Base-by-base conservation (phyloP, 805 yeast species). In the Yarrowia sp. region DNA sequence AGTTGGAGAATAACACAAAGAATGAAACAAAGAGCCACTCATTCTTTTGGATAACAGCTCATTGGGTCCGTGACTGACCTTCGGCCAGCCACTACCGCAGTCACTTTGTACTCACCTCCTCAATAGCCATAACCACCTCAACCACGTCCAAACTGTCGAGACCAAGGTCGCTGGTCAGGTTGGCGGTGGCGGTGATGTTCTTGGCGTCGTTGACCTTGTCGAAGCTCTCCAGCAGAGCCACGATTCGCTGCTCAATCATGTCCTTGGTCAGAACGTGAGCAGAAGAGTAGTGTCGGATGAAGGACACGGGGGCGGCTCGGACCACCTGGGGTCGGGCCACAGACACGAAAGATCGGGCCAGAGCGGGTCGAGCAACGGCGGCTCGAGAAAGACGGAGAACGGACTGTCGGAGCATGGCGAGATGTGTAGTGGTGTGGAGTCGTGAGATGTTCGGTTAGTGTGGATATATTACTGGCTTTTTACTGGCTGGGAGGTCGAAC, bases 91-190 rank as follows among this genome's bases (percentile, higher is more conserved):
- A 20, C 30, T 44, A 43, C 46, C 19, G n/a, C n/a, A n/a, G n/a
- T n/a, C n/a, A n/a, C n/a, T n/a, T n/a, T n/a, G 8, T 55, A 72
- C 88, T 88, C 78, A 88, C 93, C 83, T 93, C 97, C 83, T 94
- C 99, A 75, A 94, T 88, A 68, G 97, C 97, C 79, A 95, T 97
- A 74, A 95, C 85, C 68, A 95, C 93, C 82, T 94, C 99, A 70
- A 94, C 97, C 71, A 95, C 90, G 76, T 94, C 99, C 72, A 94
- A 84, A 10, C 97, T 91, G 79, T 94, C 99, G 76, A 91, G 85
- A n/a, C 93, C 94, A 73, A 91, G 84, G 75, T 91, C 96, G 66
- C 75, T 75, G 61, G 79, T 74, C 71, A 82, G 77, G 42, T 78
- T 73, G 46, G 83, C 77, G 67, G 76, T 74, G 46, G 50, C 69